Evolutionary conservation across 768 basidiomycete genomes (phyloP).

Genomic region (Phaeolepiota aurea): DNA sequence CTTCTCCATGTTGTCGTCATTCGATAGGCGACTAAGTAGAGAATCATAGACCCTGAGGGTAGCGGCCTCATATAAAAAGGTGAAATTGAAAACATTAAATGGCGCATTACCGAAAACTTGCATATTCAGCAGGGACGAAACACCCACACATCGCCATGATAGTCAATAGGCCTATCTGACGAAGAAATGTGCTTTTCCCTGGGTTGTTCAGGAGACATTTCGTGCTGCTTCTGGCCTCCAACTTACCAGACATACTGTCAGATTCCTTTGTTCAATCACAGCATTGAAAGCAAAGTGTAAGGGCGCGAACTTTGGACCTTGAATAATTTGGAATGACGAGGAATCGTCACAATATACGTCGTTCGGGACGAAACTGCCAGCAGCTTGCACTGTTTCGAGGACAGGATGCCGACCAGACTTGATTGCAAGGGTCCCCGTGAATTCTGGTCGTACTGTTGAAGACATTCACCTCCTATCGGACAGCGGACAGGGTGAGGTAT

Average conservation of each 20-base stretch:
- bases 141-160: conserved; percentile 88
- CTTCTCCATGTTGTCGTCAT: conserved; percentile 89
- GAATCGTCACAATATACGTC: conserved; percentile 85
- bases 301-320: conserved; percentile 72
- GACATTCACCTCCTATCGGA: too few relatives aligned
- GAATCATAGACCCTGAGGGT: conserved; percentile 73
- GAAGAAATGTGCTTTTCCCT: conserved; percentile 92
- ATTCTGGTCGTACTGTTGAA: conserved; percentile 81
- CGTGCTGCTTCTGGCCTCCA: neutral
- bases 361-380: conserved; percentile 73
- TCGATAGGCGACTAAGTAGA: conserved; percentile 80
- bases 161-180: conserved; percentile 76
- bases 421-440: conserved; percentile 83
- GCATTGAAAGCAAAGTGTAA: neutral
- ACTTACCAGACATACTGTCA: conserved; percentile 35
- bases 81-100: too few relatives aligned
- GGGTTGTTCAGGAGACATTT: neutral
- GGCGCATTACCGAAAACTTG: conserved; percentile 61
- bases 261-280: neutral
- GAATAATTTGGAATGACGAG: conserved; percentile 85
- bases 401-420: conserved; percentile 87
- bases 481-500: neutral
- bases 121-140: conserved; percentile 91
- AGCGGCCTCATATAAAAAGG: too few relatives aligned
- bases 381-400: conserved; percentile 62